Conservation (phyloP, 345 rosid genomes). For the Cardamine resedifolia region DNA sequence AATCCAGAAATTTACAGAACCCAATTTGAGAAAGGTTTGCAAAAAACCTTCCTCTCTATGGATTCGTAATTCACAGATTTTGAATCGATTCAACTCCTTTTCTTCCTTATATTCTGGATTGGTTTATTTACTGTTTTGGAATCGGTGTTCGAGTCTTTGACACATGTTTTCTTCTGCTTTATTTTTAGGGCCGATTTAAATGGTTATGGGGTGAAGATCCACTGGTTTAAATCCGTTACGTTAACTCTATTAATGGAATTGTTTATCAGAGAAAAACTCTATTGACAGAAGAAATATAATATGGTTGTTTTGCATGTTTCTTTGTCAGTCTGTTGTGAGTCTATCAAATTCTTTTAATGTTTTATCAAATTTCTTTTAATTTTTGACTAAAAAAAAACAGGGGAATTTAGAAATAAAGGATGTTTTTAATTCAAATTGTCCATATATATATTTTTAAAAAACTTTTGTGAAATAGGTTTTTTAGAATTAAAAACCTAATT, state of each 20-base stretch:
- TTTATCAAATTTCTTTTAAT: too few species aligned
- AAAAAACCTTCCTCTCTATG: conserved; percentile 14
- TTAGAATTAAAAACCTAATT: too few species aligned
- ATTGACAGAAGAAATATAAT: background rate
- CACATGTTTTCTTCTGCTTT: conserved; percentile 18
- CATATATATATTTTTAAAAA: too few species aligned
- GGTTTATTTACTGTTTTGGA: conserved; percentile 12
- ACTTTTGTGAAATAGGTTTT: too few species aligned
- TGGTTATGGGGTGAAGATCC: conserved; percentile 7
- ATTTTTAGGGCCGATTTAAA: conserved; percentile 11
- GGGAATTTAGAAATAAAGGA: too few species aligned
- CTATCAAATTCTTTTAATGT: background rate
- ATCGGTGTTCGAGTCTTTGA: background rate
- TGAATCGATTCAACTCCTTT: background rate
- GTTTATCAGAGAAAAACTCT: background rate
- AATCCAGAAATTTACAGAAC: conserved; percentile 10
- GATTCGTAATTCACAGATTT: conserved; percentile 24
- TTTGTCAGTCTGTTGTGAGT: background rate
- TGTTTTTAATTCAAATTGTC: too few species aligned
- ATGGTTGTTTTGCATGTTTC: background rate
- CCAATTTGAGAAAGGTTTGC: conserved; percentile 26
- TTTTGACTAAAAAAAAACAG: too few species aligned
- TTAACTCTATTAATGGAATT: conserved; percentile 14
- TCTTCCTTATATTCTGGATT: background rate
- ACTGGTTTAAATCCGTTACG: conserved; percentile 7